Base-by-base conservation (phyloP, 164 flowering plant genomes). In the Paratinospora sagittata region DNA sequence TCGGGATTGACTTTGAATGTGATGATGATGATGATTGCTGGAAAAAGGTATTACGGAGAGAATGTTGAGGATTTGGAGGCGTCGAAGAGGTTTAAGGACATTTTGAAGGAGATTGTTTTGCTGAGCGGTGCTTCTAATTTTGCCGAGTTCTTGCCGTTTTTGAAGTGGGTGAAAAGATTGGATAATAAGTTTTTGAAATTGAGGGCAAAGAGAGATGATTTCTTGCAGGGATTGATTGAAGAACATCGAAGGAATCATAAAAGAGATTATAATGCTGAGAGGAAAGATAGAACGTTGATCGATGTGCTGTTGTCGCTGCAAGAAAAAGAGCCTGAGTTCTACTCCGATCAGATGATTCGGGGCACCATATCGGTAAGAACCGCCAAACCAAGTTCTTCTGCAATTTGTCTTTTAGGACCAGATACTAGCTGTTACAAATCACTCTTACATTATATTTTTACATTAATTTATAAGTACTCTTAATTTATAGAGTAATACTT, bases 171-270 rank as follows among this genome's bases (percentile, higher is more conserved):
- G 1, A 65, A 39, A 0, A 68, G 75, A 23, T 6, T 43, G 27
- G 82, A 84, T 75, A 77, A 76, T 73, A 74, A 19, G 73, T 14
- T 83, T 62, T 16, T 52, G 71, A 74, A 24, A 37, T 43, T 80
- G 63, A 67, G 49, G 33, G 66, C n/a, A 67, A 82, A 65, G 68
- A 82, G 85, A 45, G 81, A 81, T 24, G 36, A 24, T 19, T 83
- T 84, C 55, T 70, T 85, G 80, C 83, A 83, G 47, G 70, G 66
- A 8, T 69, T 85, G 79, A 71, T 86, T 1, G 87, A 88, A 5
- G 84, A 82, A 36, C 74, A 70, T 36, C 27, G 34, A 13, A 27
- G 21, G 26, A n/a, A n/a, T n/a, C n/a, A 67, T 57, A 0, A 33
- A 23, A 1, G 43, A 24, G 14, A 1, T 11, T 41, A 3, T 11